Conservation (phyloP, 2,329 filamentous ascomycete genomes). For the Cryphonectria nitschkei region DNA sequence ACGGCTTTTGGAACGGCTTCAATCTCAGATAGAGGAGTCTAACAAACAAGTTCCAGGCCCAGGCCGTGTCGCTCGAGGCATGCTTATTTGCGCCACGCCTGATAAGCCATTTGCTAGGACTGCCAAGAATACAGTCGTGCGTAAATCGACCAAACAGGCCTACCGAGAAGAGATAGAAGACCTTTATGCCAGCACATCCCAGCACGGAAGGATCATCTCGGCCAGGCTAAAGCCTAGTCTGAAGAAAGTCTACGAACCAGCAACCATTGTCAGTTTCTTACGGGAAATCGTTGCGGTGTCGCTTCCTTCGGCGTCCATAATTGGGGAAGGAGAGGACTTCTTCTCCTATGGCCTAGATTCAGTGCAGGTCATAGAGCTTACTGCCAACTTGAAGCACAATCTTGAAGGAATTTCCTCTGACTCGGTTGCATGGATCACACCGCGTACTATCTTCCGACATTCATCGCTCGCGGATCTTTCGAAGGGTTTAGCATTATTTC, state of each 20-base stretch:
- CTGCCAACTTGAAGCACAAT: conserved; percentile 24
- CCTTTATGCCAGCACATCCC: conserved; percentile 24
- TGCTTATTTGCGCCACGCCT: conserved; percentile 29
- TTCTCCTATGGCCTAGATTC: conserved; percentile 30
- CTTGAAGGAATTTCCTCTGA: conserved; percentile 18
- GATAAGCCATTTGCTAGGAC: conserved; percentile 33
- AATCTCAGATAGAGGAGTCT: conserved; percentile 17
- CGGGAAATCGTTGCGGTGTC: conserved; percentile 7
- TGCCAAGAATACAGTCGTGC: conserved; percentile 32
- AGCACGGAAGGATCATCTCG: background rate
- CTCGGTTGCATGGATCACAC: conserved; percentile 5
- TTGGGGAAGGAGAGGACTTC: conserved; percentile 28
- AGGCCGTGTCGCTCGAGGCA: conserved; percentile 30
- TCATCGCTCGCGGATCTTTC: background rate
- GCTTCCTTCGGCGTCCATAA: background rate
- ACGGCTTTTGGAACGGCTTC: conserved; percentile 26
- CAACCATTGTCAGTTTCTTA: background rate
- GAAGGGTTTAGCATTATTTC: background rate
- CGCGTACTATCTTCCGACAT: conserved; percentile 12
- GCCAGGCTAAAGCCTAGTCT: background rate
- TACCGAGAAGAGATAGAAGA: conserved; percentile 32
- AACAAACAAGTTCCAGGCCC: conserved; percentile 30
- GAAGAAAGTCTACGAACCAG: background rate
- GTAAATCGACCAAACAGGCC: conserved; percentile 30
- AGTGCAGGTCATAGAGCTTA: conserved; percentile 27